Conservation (phyloP, 2,329 filamentous ascomycete species). For the Colletotrichum orbiculare region DNA sequence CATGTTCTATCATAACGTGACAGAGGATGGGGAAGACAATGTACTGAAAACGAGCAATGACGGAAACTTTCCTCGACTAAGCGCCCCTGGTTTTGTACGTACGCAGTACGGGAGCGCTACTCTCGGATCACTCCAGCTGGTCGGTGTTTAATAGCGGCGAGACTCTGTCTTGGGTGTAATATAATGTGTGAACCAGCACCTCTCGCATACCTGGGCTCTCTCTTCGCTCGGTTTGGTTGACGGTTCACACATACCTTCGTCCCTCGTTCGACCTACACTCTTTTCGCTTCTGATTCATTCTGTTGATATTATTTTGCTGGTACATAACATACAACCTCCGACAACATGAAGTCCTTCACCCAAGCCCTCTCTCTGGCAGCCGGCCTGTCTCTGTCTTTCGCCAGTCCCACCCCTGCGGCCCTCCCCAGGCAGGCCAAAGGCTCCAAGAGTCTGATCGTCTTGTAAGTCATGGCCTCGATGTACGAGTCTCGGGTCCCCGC, state of each 20-base stretch:
- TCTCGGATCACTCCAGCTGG: neutral
- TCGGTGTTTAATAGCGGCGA: neutral
- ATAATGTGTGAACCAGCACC: slow-evolving; percentile 9
- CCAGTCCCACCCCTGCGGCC: slow-evolving; percentile 18
- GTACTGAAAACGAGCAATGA: slow-evolving; percentile 31
- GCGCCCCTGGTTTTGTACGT: neutral
- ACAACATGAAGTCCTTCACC: slow-evolving; percentile 27
- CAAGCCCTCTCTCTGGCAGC: slow-evolving; percentile 23
- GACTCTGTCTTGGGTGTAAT: neutral
- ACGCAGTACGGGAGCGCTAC: neutral
- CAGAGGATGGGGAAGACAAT: slow-evolving; percentile 19
- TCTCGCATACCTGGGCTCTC: neutral
- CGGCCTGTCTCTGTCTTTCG: slow-evolving; percentile 29
- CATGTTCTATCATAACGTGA: neutral
- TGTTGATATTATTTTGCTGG: slow-evolving; percentile 23
- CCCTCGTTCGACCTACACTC: neutral
- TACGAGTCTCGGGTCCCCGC: too few species aligned
- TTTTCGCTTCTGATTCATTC: neutral
- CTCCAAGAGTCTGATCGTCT: slow-evolving; percentile 27
- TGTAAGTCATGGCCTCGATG: slow-evolving; percentile 8
- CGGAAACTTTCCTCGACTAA: slow-evolving; percentile 4
- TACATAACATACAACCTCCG: neutral
- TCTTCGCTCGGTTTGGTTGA: slow-evolving; percentile 1
- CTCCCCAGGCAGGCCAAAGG: slow-evolving; percentile 18
- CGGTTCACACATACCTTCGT: slow-evolving; percentile 8